Conservation (phyloP, 2,329 filamentous ascomycete genomes). For the Xylaria sp. region DNA sequence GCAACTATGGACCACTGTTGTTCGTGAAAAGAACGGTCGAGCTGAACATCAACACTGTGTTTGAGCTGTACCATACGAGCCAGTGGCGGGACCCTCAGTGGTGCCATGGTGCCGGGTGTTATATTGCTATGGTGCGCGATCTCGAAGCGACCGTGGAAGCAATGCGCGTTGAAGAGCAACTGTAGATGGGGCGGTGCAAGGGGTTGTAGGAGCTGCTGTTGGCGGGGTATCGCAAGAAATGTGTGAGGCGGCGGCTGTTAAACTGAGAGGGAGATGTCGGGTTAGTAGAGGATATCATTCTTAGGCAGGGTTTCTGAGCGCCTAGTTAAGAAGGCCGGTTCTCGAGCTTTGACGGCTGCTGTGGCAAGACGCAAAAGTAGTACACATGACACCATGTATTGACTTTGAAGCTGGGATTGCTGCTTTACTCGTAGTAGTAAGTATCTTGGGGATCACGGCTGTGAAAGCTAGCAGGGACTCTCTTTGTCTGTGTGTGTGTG, state of each 20-base stretch:
- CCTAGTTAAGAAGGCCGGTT: not conserved
- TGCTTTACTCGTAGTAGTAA: not conserved
- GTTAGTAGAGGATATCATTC: not conserved
- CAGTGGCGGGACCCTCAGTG: constrained; percentile 14
- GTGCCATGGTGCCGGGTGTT: constrained; percentile 1
- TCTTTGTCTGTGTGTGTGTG: too few species aligned
- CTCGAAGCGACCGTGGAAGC: not conserved
- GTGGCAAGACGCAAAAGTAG: not conserved
- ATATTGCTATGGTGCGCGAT: not conserved
- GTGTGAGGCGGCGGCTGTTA: not conserved
- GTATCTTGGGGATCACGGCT: not conserved
- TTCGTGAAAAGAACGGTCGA: constrained; percentile 66
- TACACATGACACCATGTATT: not conserved
- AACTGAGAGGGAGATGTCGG: not conserved
- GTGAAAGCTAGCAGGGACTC: not conserved
- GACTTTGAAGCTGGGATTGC: not conserved
- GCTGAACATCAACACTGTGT: constrained; percentile 39
- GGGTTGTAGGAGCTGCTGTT: not conserved
- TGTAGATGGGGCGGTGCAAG: not conserved
- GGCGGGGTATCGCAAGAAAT: constrained; percentile 6
- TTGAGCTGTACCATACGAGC: constrained; percentile 22
- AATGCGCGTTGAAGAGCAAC: not conserved
- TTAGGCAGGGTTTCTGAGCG: not conserved
- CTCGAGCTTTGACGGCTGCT: not conserved
- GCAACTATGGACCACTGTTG: constrained; percentile 64